phyloP scores from a whole-genome alignment of 1,284 basidiomycete genomes.

The Fomitopsis palustris region DNA sequence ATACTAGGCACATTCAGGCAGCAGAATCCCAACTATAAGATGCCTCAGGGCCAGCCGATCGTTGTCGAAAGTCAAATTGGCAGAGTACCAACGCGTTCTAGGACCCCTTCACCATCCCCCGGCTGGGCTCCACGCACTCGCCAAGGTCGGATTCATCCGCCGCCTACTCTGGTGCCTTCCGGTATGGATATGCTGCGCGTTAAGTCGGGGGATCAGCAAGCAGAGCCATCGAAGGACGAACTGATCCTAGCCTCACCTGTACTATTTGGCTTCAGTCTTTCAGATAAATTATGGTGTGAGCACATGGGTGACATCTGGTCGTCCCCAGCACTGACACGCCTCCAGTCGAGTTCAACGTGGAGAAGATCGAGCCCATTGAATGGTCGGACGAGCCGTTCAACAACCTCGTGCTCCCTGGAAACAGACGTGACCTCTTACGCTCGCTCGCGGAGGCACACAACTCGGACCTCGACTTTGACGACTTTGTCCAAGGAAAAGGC shows the following conservation, averaged over 20 bases:
- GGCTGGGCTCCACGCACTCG: no score
- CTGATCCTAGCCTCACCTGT: constrained; percentile 49
- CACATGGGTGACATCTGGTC: constrained; percentile 6
- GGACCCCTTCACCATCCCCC: no score
- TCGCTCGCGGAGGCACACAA: constrained; percentile 58
- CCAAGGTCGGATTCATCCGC: not conserved
- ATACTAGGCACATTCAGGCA: not conserved
- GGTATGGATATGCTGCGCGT: no score
- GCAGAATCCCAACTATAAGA: not conserved
- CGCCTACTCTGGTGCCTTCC: not conserved
- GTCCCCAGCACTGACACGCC: not conserved
- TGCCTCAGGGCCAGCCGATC: not conserved
- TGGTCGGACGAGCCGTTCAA: constrained; percentile 58
- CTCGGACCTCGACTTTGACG: constrained; percentile 49
- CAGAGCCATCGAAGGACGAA: constrained; percentile 44
- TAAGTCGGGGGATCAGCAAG: not conserved
- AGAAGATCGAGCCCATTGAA: constrained; percentile 43
- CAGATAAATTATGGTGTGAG: constrained; percentile 58
- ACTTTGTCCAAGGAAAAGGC: constrained; percentile 61
- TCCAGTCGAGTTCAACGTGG: constrained; percentile 53
- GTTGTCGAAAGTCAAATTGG: not conserved
- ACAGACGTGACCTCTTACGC: constrained; percentile 48
- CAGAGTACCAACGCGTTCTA: no score
- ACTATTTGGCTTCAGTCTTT: constrained; percentile 55
- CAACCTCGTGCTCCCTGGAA: constrained; percentile 51